Evolutionary conservation across 192 early-diverging fungal genomes (phyloP), one percentile per base, ranked within the genome.

Genomic region (Pilobolus umbonatus): DNA sequence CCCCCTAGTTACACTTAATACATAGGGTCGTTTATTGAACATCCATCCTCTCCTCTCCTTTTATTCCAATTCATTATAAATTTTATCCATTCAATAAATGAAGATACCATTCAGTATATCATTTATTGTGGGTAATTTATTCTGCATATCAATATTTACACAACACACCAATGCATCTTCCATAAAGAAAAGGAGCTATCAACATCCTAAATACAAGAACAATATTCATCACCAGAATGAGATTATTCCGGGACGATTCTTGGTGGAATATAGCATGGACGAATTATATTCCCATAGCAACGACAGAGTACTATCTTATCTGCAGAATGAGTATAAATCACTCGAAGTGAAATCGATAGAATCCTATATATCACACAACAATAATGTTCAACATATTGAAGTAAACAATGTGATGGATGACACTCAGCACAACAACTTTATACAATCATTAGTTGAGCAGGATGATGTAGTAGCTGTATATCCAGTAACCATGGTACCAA

Each of bases 391-490:
- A 21, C 25, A 17, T 25, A 6, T 31, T 24, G 17, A 34, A 7
- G 21, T 32, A 0, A 54, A 22, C 25, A 29, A 53, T 31, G 28
- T 9, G 11, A 5, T 32, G 4, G 34, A 54, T 7, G 15, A 57
- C 15, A 28, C 25, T 7, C 47, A 65, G 8, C 34, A 57, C 30
- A 36, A n/a, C 14, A 6, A 21, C 32, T 11, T 55, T 11, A 32
- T 55, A 21, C 17, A 53, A 21, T 32, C 49, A 2, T n/a, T 69
- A 4, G 42, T 55, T 0, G 57, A 69, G 8, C 50, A 51, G n/a
- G 31, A 59, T 0, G 8, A 53, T 30, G 34, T 69, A 17, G 29
- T 44, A 4, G 40, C 55, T 15, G 21, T 69, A 7, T 69, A 69
- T 38, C 67, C 67, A 25, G 48, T 59, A 15, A 35, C 40, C 0